phyloP scores from a whole-genome alignment of 192 early-diverging fungal genomes.

The Lobosporangium transversale region DNA sequence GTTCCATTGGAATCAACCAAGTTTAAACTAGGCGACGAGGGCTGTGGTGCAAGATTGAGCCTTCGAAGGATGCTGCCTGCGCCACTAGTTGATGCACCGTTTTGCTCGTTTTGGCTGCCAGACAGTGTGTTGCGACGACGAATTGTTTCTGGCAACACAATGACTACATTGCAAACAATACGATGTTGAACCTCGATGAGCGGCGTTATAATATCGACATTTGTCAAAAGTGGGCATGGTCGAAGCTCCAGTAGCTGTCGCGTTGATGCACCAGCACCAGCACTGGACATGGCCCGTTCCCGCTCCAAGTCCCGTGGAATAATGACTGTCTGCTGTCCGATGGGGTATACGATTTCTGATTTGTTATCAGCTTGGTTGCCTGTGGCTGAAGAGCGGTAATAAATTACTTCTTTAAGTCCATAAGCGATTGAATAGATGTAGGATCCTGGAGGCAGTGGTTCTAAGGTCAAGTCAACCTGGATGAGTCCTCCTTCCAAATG shows the following conservation, averaged over 20 bases:
- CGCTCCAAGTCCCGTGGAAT: slow-evolving; percentile 38
- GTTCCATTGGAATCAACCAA: slow-evolving; percentile 34
- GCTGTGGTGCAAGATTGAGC: slow-evolving; percentile 36
- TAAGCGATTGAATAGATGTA: slow-evolving; percentile 50
- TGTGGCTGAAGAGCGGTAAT: slow-evolving; percentile 46
- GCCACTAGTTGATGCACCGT: not conserved
- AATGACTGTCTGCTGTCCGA: slow-evolving; percentile 50
- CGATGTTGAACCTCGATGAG: slow-evolving; percentile 45
- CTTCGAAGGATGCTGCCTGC: slow-evolving; percentile 37
- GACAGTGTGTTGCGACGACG: slow-evolving; percentile 16
- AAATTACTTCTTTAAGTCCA: slow-evolving; percentile 44
- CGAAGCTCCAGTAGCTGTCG: slow-evolving; percentile 44
- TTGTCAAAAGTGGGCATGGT: slow-evolving; percentile 36
- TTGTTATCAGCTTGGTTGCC: slow-evolving; percentile 49
- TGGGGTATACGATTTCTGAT: slow-evolving; percentile 51
- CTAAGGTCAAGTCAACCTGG: slow-evolving; percentile 31
- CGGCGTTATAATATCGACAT: slow-evolving; percentile 38
- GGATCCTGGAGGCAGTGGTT: slow-evolving; percentile 47
- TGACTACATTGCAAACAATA: slow-evolving; percentile 43
- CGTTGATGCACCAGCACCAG: slow-evolving; percentile 49
- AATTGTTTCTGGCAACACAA: slow-evolving; percentile 27
- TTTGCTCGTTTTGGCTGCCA: not conserved
- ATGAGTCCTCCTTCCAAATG: slow-evolving; percentile 38
- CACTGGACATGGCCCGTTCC: slow-evolving; percentile 44
- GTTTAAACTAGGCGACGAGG: slow-evolving; percentile 20